Conservation (phyloP, 2,329 filamentous ascomycete genomes). For the Sphaerostilbella broomeana region DNA sequence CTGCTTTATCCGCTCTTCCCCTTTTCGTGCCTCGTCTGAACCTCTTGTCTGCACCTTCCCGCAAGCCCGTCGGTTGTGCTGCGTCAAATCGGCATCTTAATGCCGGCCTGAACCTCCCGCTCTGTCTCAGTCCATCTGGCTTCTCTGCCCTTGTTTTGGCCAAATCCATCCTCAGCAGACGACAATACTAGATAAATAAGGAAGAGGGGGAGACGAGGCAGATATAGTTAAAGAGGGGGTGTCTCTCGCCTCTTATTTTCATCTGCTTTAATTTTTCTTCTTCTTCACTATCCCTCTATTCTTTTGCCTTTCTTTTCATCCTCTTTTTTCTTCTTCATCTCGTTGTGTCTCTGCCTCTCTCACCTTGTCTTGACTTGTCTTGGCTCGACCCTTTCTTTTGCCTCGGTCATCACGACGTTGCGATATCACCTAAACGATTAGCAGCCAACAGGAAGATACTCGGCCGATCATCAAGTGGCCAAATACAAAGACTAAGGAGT, state of each 20-base stretch:
- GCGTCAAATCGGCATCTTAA: slow-evolving; percentile 18
- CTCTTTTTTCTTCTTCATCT: background rate
- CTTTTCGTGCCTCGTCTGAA: slow-evolving; percentile 1
- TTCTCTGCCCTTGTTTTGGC: background rate
- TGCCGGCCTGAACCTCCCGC: slow-evolving; percentile 13
- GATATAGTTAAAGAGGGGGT: slow-evolving; percentile 4
- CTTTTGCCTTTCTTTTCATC: slow-evolving; percentile 1
- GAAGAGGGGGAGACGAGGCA: background rate
- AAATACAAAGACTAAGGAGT: no score
- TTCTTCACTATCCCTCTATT: background rate
- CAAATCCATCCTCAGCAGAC: background rate
- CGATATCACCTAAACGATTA: no score
- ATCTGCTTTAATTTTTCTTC: slow-evolving; percentile 2
- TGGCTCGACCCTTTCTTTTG: no score
- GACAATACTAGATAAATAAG: background rate
- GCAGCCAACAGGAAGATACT: no score
- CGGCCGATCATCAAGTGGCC: no score
- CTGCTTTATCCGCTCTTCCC: no score
- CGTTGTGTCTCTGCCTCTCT: background rate
- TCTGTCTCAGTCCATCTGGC: background rate
- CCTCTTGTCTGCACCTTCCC: slow-evolving; percentile 15
- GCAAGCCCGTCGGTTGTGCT: slow-evolving; percentile 15
- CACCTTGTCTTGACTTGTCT: background rate
- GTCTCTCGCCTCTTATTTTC: slow-evolving; percentile 12
- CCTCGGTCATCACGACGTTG: no score